phyloP scores from a whole-genome alignment of 2,329 filamentous ascomycete genomes.

The Cyphellophora europaea region DNA sequence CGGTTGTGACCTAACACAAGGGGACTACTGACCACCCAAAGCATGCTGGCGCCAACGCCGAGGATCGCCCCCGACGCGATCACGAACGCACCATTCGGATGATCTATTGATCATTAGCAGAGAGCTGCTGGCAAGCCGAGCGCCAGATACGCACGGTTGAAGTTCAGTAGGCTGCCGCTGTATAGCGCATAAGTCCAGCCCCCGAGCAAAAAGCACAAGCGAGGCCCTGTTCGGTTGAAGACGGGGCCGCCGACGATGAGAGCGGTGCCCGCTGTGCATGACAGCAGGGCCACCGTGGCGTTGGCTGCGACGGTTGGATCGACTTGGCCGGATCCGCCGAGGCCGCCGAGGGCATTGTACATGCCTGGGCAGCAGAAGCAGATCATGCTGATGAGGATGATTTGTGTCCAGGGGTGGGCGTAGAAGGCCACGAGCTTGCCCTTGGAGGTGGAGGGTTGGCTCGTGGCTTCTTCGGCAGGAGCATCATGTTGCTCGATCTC shows the following conservation, averaged over 20 bases:
- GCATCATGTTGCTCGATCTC: no score
- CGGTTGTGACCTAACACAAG: no score
- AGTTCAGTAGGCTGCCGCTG: constrained; percentile 39
- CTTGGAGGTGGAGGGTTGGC: background rate
- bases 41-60: constrained; percentile 38
- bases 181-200: constrained; percentile 41
- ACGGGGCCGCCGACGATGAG: constrained; percentile 51
- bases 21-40: constrained; percentile 43
- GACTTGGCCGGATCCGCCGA: constrained; percentile 50
- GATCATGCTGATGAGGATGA: constrained; percentile 39
- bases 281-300: constrained; percentile 30
- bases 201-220: constrained; percentile 33
- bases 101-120: no score
- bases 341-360: constrained; percentile 53
- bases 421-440: constrained; percentile 22
- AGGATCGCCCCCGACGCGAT: constrained; percentile 41
- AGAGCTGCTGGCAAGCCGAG: no score
- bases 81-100: constrained; percentile 36
- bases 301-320: constrained; percentile 22
- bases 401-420: constrained; percentile 39
- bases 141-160: no score
- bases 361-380: constrained; percentile 31
- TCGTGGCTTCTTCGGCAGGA: no score
- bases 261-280: constrained; percentile 57
- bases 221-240: constrained; percentile 28